These are phyloP conservation scores for Scytalidium sp. DNA, from an alignment of 2,329 filamentous ascomycete species.

Conservation along the genomic window DNA sequence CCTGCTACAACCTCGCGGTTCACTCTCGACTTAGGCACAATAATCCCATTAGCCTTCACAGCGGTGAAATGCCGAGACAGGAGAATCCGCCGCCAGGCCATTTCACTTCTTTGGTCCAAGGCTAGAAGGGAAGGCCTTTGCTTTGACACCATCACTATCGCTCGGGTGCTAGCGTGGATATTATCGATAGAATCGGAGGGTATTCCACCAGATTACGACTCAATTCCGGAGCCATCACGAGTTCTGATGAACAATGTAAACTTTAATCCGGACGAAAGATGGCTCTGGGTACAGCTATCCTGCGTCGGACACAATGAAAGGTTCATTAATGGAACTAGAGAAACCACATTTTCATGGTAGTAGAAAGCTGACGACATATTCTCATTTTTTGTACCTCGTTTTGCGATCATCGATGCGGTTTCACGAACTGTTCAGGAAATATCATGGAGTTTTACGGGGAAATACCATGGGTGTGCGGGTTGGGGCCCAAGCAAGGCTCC, in stretches of 20 bases:
- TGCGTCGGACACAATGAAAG: conserved; percentile 18
- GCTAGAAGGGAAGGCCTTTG: conserved; percentile 27
- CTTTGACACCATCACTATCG: conserved; percentile 27
- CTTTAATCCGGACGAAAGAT: conserved; percentile 26
- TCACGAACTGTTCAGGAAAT: background rate
- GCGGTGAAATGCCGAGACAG: conserved; percentile 27
- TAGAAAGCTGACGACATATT: background rate
- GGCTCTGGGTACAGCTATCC: conserved; percentile 27
- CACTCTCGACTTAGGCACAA: conserved; percentile 28
- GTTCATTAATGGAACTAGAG: conserved; percentile 21
- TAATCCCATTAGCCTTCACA: conserved; percentile 26
- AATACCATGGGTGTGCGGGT: background rate
- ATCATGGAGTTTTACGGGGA: background rate
- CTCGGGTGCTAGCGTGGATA: conserved; percentile 28
- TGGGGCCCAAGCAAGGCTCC: background rate
- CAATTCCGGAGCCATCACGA: conserved; percentile 22
- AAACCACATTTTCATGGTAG: conserved; percentile 30
- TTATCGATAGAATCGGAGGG: conserved; percentile 28
- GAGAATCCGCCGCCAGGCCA: conserved; percentile 23
- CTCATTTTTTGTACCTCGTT: background rate
- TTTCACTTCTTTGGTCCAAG: conserved; percentile 26
- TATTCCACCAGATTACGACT: conserved; percentile 20
- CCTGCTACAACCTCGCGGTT: conserved; percentile 26
- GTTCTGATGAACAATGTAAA: conserved; percentile 26
- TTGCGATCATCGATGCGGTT: background rate